phyloP scores from a whole-genome alignment of 2,329 filamentous ascomycete genomes.

The Pseudocercospora musae region DNA sequence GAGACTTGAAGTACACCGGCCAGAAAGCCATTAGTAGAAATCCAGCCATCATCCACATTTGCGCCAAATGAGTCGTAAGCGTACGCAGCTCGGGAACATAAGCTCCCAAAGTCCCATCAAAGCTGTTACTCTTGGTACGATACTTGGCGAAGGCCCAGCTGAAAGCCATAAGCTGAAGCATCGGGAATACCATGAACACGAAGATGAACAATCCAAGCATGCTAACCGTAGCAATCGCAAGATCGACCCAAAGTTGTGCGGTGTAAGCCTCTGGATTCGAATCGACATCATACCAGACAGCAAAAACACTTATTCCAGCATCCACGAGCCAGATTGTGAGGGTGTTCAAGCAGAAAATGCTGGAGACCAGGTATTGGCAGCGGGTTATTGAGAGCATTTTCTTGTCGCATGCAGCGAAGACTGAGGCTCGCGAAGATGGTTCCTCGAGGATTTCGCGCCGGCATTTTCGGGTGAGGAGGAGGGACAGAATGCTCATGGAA shows the following conservation, averaged over 20 bases:
- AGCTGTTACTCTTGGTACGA: conserved; percentile 1
- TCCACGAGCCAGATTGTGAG: conserved; percentile 19
- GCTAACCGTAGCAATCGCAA: conserved; percentile 9
- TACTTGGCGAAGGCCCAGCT: conserved; percentile 3
- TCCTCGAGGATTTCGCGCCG: conserved; percentile 3
- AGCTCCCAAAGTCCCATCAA: conserved; percentile 7
- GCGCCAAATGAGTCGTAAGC: conserved; percentile 19
- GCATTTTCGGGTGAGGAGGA: conserved; percentile 8
- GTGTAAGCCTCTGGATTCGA: conserved; percentile 13
- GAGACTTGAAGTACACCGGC: conserved; percentile 10
- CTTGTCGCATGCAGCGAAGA: conserved; percentile 7
- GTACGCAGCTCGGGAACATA: conserved; percentile 19
- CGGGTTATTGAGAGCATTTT: conserved; percentile 8
- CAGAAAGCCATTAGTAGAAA: conserved; percentile 23
- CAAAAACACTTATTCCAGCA: conserved; percentile 14
- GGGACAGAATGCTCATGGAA: conserved; percentile 4
- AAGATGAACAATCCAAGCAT: conserved; percentile 18
- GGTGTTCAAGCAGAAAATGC: conserved; percentile 15
- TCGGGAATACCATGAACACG: conserved; percentile 21
- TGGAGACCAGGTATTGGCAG: conserved; percentile 13
- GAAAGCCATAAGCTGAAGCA: conserved; percentile 18
- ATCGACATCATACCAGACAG: conserved; percentile 14
- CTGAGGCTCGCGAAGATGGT: conserved; percentile 8
- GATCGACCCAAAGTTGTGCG: conserved; percentile 9
- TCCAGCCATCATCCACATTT: conserved; percentile 21